Evolutionary conservation across 257 asterid species (phyloP).

Genomic region (Prunella vulgaris): DNA sequence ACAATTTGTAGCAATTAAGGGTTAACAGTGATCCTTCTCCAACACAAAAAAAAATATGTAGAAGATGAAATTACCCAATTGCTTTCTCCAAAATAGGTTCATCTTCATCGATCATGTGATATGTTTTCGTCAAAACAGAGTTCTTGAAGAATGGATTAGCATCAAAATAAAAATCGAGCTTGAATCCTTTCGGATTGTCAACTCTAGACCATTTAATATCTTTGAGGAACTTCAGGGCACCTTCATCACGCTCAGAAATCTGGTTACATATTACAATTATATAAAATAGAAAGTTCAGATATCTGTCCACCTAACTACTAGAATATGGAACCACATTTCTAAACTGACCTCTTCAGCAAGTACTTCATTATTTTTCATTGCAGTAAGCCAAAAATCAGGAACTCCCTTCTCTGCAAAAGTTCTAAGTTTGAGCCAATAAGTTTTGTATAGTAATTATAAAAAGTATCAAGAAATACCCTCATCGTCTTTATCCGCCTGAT

Average conservation of each 20-base stretch:
- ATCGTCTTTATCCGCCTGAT: conserved; percentile 3
- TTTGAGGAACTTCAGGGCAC: conserved; percentile 62
- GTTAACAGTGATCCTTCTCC: not conserved
- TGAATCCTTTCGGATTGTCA: conserved; percentile 72
- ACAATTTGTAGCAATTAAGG: not conserved
- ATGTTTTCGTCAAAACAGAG: conserved; percentile 62
- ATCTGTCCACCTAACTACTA: not conserved
- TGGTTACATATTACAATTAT: conserved; percentile 19
- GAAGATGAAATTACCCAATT: conserved; percentile 49
- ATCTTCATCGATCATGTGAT: conserved; percentile 90
- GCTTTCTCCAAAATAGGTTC: conserved; percentile 89
- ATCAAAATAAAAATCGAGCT: conserved; percentile 63
- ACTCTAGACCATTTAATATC: conserved; percentile 76
- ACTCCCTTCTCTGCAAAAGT: conserved; percentile 57
- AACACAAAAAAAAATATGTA: not conserved
- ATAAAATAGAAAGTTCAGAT: not conserved
- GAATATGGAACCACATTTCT: not conserved
- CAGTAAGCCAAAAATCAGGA: conserved; percentile 79
- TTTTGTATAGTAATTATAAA: not conserved
- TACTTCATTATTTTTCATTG: conserved; percentile 71
- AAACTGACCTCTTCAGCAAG: conserved; percentile 64
- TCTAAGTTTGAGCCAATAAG: not conserved
- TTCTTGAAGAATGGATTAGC: conserved; percentile 64
- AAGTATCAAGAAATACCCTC: conserved; percentile 20
- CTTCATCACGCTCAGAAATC: conserved; percentile 78